phyloP scores from a whole-genome alignment of 768 basidiomycete species.

The Suillus weaverae region DNA sequence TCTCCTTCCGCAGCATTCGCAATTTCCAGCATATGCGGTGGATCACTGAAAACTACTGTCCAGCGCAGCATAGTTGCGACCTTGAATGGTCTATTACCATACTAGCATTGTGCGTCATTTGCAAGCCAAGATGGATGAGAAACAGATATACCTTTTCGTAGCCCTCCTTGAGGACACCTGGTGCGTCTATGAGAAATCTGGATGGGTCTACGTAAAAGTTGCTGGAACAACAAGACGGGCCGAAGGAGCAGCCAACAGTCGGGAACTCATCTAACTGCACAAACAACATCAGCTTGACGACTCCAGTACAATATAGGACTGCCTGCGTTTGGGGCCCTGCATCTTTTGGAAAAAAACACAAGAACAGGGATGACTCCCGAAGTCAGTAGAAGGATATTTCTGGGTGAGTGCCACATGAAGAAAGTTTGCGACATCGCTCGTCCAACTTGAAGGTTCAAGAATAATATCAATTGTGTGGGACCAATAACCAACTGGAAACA shows the following conservation, averaged over 20 bases:
- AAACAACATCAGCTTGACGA: neutral
- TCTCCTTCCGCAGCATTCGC: constrained; percentile 37
- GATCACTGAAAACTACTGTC: constrained; percentile 38
- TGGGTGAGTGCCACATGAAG: neutral
- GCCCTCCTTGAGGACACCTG: constrained; percentile 31
- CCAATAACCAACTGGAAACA: neutral
- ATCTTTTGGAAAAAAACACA: neutral
- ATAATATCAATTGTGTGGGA: neutral
- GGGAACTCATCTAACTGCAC: constrained; percentile 31
- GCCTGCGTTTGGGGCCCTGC: neutral
- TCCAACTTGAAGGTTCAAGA: neutral
- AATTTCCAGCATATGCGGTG: constrained; percentile 39
- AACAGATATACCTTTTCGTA: constrained; percentile 25
- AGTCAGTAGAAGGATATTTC: neutral
- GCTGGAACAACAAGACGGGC: constrained; percentile 11
- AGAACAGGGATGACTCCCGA: neutral
- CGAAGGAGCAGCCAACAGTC: constrained; percentile 24
- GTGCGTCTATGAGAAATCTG: constrained; percentile 16
- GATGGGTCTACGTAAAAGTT: constrained; percentile 27
- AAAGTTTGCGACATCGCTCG: neutral
- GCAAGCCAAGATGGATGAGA: neutral
- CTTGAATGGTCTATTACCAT: constrained; percentile 33
- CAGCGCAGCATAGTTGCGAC: constrained; percentile 33
- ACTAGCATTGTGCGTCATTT: constrained; percentile 15
- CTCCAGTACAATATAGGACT: neutral